A percentile compares a stretch with the other conserved stretches of the same genome.
These are phyloP conservation scores for Lepidium aucheri DNA, from an alignment of 345 rosid genomes.

Conservation along the genomic window DNA sequence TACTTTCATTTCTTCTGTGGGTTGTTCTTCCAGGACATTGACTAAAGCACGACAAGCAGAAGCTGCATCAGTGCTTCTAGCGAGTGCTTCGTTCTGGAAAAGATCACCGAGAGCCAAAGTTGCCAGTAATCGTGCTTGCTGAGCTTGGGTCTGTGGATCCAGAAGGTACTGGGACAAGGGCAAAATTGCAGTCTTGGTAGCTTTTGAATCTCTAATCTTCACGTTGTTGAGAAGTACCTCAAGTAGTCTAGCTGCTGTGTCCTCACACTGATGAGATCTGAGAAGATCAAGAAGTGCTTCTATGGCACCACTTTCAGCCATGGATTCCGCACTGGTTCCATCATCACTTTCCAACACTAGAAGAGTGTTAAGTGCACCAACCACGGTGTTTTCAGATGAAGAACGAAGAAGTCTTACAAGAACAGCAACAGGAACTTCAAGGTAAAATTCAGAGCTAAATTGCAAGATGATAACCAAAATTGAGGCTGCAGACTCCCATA, in stretches of 20 bases:
- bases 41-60: conserved; percentile 98
- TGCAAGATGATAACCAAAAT: conserved; percentile 81
- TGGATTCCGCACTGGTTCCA: conserved; percentile 93
- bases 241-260: conserved; percentile 88
- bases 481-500: conserved; percentile 96
- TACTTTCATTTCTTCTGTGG: conserved; percentile 99
- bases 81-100: conserved; percentile 93
- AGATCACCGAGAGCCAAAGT: conserved; percentile 96
- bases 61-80: conserved; percentile 90
- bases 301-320: conserved; percentile 98
- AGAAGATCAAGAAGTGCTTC: conserved; percentile 97
- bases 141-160: conserved; percentile 98
- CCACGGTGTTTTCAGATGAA: conserved; percentile 69
- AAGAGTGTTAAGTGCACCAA: conserved; percentile 91
- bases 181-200: conserved; percentile 75
- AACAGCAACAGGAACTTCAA: conserved; percentile 96
- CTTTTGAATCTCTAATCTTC: conserved; percentile 92
- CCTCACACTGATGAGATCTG: conserved; percentile 93
- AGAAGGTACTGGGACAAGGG: conserved; percentile 93
- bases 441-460: conserved; percentile 89
- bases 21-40: conserved; percentile 97
- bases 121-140: conserved; percentile 87
- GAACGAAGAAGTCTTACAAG: conserved; percentile 86
- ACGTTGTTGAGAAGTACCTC: conserved; percentile 94
- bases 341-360: conserved; percentile 95